Base-by-base conservation (phyloP, 2,329 filamentous ascomycete species). In the Microcyclosporella mali region DNA sequence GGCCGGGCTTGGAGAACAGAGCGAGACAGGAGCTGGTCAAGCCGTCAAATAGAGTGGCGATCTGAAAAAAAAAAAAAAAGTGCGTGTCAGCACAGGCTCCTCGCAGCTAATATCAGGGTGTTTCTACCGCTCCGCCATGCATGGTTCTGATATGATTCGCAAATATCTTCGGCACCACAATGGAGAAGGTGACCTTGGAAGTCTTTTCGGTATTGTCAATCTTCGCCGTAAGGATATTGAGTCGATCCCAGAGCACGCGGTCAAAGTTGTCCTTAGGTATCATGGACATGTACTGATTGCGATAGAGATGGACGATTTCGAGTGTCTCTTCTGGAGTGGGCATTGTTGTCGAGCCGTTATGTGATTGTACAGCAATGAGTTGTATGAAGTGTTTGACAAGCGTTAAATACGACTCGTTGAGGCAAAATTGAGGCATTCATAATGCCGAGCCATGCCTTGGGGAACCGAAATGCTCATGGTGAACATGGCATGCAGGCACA, bases 241-340 rank as follows among this genome's bases (percentile, higher is more conserved):
- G 45, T 12, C 43, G 32, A 2, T 36, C 34, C 41, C 47, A 54
- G 14, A 55, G 36, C 11, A 33, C 40, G 15, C 46, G 41, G 31
- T 52, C 52, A 41, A 55, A 55, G 37, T 52, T 50, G 34, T 45
- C 27, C n/a, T 36, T 9, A 11, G 45, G 40, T 4, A 45, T 49
- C 2, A 36, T 25, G 14, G 38, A 35, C 10, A 54, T 36, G 28
- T 49, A 50, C 27, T 41, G 35, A 6, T 27, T 15, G n/a, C 43
- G 45, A 32, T 46, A 50, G 37, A 25, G 21, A 4, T 25, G 6
- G 21, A 25, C 38, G 14, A 42, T 42, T 30, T 43, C 28, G 9
- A 51, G 33, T 14, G 43, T 32, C 19, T 43, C 31, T 14, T 31
- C 32, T 25, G 21, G 9, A 25, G 21, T 25, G 4, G 21, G 21